phyloP scores from a whole-genome alignment of 2,329 filamentous ascomycete species.

The Neofusicoccum sp. region DNA sequence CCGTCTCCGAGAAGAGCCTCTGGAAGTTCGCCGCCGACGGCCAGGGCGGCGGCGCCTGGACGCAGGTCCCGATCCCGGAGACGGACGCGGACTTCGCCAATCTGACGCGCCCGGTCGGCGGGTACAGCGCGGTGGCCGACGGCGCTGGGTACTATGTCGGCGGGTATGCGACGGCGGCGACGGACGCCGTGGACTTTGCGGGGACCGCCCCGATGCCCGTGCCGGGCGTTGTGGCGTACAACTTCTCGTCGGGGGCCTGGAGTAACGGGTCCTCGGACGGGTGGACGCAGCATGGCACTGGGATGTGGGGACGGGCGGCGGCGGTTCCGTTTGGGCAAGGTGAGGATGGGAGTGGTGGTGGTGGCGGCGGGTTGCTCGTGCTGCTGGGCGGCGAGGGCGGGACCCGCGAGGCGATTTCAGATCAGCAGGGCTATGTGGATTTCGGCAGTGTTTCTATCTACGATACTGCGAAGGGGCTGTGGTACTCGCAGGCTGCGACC shows the following conservation, averaged over 20 bases:
- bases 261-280: neutral
- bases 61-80: neutral
- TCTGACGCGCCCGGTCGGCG: neutral
- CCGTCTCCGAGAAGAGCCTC: neutral
- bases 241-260: neutral
- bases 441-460: neutral
- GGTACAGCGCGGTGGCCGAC: neutral
- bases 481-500: conserved; percentile 2
- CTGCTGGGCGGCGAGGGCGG: conserved; percentile 6
- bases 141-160: neutral
- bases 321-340: neutral
- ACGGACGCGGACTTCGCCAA: neutral
- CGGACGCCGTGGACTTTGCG: neutral
- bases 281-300: neutral
- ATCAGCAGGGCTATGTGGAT: neutral
- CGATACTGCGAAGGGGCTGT: neutral
- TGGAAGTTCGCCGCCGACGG: conserved; percentile 6
- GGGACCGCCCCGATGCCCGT: neutral
- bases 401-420: neutral
- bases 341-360: neutral
- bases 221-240: conserved; percentile 4
- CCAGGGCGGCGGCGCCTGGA: neutral
- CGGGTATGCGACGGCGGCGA: neutral
- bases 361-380: neutral
- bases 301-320: neutral